Conservation (phyloP, 2,329 filamentous ascomycete genomes). For the Epichloe brachyelytri region DNA sequence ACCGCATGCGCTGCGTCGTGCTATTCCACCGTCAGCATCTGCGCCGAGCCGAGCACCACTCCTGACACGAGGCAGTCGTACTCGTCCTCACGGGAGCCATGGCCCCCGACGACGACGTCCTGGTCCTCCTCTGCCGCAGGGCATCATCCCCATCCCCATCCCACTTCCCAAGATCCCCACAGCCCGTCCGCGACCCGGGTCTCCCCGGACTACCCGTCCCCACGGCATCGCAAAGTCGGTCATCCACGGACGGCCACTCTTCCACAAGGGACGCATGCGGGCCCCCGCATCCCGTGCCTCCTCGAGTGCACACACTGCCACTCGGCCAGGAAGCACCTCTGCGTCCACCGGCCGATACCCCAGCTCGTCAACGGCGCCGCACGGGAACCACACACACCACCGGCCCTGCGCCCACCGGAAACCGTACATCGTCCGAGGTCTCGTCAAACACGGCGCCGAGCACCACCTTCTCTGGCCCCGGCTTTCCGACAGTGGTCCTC, state of each 20-base stretch:
- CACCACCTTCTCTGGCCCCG: neutral
- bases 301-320: neutral
- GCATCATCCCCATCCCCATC: too few relatives aligned
- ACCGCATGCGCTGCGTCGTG: constrained; percentile 17
- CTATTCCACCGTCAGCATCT: constrained; percentile 7
- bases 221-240: neutral
- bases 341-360: neutral
- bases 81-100: too few relatives aligned
- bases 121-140: too few relatives aligned
- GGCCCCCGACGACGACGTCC: too few relatives aligned
- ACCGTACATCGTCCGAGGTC: neutral
- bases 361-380: neutral
- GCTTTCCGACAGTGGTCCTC: neutral
- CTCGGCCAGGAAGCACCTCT: neutral
- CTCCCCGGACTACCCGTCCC: neutral
- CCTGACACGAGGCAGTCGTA: neutral
- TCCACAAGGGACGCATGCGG: neutral
- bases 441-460: neutral
- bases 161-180: too few relatives aligned
- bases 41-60: neutral
- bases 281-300: neutral
- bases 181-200: too few relatives aligned
- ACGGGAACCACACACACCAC: neutral
- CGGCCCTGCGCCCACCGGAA: neutral
- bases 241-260: neutral